Percentiles rank a stretch among this genome's conserved stretches.
These are phyloP conservation scores for Nicotiana rustica DNA, from an alignment of 305 asterid species.

Conservation along the genomic window DNA sequence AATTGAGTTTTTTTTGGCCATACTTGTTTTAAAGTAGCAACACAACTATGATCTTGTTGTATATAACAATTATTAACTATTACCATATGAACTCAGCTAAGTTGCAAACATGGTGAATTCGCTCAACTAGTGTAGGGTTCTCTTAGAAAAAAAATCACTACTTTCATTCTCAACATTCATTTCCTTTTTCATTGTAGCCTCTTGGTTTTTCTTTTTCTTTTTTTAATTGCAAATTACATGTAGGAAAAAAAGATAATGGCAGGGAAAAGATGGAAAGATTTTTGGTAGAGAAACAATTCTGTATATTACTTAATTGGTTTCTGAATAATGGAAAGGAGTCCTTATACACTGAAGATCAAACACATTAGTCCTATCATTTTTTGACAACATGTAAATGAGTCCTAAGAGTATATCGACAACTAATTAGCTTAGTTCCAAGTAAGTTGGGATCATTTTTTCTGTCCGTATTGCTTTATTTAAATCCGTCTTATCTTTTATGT, in stretches of 20 bases:
- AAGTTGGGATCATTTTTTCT: too few relatives aligned
- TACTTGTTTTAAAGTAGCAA: slow-evolving; percentile 25
- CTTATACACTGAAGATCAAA: too few relatives aligned
- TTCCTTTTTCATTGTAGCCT: not conserved
- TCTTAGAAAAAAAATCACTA: not conserved
- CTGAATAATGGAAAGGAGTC: too few relatives aligned
- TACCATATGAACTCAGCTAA: not conserved
- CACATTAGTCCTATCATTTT: too few relatives aligned
- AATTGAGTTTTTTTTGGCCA: not conserved
- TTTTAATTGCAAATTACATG: not conserved
- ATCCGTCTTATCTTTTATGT: too few relatives aligned
- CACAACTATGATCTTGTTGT: not conserved
- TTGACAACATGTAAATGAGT: too few relatives aligned
- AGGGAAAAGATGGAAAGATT: not conserved
- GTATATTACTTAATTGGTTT: too few relatives aligned
- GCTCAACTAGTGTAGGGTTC: not conserved
- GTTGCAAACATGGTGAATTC: not conserved
- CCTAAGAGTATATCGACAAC: too few relatives aligned
- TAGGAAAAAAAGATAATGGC: not conserved
- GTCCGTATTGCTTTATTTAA: too few relatives aligned
- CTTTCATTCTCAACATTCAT: not conserved
- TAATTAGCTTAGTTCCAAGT: too few relatives aligned
- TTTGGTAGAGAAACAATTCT: not conserved
- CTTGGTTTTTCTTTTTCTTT: not conserved
- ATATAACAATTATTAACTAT: not conserved